Evolutionary conservation across 176 grass and related monocot genomes (phyloP).

Genomic region (Metroxylon sagu): DNA sequence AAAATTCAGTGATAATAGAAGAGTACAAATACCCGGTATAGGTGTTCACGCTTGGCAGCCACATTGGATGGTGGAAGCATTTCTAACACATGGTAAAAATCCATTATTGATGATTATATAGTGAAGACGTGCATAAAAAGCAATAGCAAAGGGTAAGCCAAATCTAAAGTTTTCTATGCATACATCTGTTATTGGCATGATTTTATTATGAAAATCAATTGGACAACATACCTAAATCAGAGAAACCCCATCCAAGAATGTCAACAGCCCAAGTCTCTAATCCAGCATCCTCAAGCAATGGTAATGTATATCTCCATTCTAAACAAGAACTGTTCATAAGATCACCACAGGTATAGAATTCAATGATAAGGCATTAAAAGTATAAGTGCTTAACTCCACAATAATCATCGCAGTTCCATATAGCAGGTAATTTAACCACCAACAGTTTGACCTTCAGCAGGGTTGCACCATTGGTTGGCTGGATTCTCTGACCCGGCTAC

Average conservation of each 20-base stretch:
- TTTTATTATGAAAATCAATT: no score
- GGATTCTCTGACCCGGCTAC: no score
- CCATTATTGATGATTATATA: no score
- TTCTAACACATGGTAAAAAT: conserved; percentile 24
- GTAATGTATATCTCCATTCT: conserved; percentile 92
- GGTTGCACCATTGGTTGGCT: no score
- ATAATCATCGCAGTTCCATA: no score
- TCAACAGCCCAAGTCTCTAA: conserved; percentile 84
- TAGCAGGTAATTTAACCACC: no score
- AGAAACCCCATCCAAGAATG: conserved; percentile 99
- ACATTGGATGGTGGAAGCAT: conserved; percentile 62
- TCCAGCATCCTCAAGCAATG: conserved; percentile 85
- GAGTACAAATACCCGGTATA: conserved; percentile 50
- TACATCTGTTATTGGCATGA: no score
- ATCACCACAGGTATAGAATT: conserved; percentile 23
- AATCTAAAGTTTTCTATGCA: no score
- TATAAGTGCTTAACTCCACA: neutral
- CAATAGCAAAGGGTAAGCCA: no score
- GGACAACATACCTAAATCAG: conserved; percentile 51
- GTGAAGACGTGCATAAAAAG: no score
- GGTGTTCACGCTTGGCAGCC: conserved; percentile 64
- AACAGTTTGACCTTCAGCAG: no score
- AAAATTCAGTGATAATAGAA: neutral
- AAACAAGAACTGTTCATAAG: conserved; percentile 78
- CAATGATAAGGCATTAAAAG: neutral